Evolutionary conservation across 2,329 filamentous ascomycete species (phyloP).

Genomic region (Neoscytalidium dimidiatum): DNA sequence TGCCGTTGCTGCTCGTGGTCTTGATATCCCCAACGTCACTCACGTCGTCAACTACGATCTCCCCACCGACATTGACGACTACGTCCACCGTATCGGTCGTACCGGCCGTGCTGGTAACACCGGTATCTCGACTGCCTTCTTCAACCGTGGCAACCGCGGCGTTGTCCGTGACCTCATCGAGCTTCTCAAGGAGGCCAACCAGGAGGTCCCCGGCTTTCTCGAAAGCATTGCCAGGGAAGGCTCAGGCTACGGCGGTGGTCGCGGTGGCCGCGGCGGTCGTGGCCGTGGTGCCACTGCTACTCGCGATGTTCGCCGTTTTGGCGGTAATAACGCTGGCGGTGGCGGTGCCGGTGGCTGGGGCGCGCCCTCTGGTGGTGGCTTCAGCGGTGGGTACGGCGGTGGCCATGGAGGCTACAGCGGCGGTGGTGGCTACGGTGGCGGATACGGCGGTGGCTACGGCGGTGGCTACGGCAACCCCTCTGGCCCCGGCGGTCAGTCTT

Average conservation of each 20-base stretch:
- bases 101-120: constrained; percentile 99
- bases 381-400: constrained; percentile 36
- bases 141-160: constrained; percentile 99
- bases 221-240: constrained; percentile 97
- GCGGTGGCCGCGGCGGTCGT: constrained; percentile 61
- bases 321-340: constrained; percentile 56
- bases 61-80: constrained; percentile 98
- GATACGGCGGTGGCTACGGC: constrained; percentile 44
- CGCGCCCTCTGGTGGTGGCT: constrained; percentile 35
- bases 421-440: constrained; percentile 44
- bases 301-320: constrained; percentile 77
- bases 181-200: constrained; percentile 98
- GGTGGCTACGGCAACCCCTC: constrained; percentile 67
- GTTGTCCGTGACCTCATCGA: constrained; percentile 95
- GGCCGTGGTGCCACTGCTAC: constrained; percentile 71
- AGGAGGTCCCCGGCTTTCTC: constrained; percentile 90
- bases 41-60: constrained; percentile 99
- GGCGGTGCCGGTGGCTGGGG: constrained; percentile 47
- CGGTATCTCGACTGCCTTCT: constrained; percentile 97
- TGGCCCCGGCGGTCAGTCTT: constrained; percentile 63
- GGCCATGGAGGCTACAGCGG: constrained; percentile 44
- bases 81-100: constrained; percentile 99
- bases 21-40: constrained; percentile 94
- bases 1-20: constrained; percentile 80
- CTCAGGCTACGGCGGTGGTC: constrained; percentile 75